phyloP scores from a whole-genome alignment of 2,329 filamentous ascomycete genomes.

The Ceratocystis cacaofunesta region DNA sequence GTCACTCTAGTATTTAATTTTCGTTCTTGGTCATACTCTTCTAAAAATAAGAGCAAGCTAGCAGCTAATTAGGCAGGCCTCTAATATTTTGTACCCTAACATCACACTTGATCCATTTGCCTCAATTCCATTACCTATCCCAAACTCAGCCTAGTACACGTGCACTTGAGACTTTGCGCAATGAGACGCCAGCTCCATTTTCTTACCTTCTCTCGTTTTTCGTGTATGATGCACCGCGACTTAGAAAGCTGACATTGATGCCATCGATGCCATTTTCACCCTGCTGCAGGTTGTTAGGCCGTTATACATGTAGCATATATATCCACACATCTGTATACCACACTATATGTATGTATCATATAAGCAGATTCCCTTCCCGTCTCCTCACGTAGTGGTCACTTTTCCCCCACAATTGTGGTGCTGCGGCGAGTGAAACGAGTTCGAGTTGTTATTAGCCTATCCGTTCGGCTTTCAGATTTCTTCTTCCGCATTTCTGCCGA shows the following conservation, averaged over 20 bases:
- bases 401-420: no score
- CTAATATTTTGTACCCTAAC: not conserved
- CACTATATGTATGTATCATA: not conserved
- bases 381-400: no score
- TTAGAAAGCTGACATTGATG: not conserved
- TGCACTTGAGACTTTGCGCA: not conserved
- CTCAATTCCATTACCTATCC: not conserved
- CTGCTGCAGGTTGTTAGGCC: slow-evolving; percentile 3
- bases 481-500: no score
- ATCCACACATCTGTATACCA: not conserved
- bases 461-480: no score
- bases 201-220: not conserved
- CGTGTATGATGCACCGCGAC: not conserved
- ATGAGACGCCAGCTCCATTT: not conserved
- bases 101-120: not conserved
- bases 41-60: not conserved
- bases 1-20: not conserved
- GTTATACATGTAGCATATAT: slow-evolving; percentile 6
- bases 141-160: not conserved
- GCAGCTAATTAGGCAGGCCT: not conserved
- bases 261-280: not conserved
- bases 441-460: no score
- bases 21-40: not conserved
- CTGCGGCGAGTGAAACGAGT: no score
- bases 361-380: no score